Base-by-base conservation (phyloP, 495 filamentous ascomycete species). In the Cercophora newfieldiana region DNA sequence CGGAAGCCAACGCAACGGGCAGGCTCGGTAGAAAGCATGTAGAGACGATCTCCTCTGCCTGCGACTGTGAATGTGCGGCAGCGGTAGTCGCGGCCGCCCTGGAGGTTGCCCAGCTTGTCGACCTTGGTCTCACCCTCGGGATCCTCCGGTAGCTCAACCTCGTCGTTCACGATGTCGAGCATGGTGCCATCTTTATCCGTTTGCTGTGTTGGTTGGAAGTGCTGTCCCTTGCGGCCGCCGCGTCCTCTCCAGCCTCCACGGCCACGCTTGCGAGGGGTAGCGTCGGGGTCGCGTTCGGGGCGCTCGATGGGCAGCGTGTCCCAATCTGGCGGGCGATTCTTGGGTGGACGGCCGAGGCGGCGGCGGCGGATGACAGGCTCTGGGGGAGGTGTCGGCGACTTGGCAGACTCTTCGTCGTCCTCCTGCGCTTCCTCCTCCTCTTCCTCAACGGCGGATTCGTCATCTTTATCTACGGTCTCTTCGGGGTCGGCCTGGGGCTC, bases 21-120 rank as follows among this genome's bases (percentile, higher is more conserved):
- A 4, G 95, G 95, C 70, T 99, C 95, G 1, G 95, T 99, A 1
- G 93, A 97, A 71, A 99, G 81, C 95, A 99, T 99, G 86, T 99
- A 99, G 18, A 96, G 85, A 24, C 92, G 79, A 28, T 95, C 85
- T n/a, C 88, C 91, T 55, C 93, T 88, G 55, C 90, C 91, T 25
- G 87, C 82, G 58, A 99, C 90, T 29, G 88, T 96, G 74, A 99
- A 99, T 1, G 91, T 94, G 50, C 95, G 89, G 70, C 96, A 96
- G 57, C 96, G 88, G 72, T 98, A 99, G 68, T 97, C 91, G 68
- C 95, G 85, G 8, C 88, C 92, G 5, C 86, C 94, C 51, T 86
- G 83, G 1, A 99, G 84, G 59, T 90, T 85, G 21, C 95, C 95
- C 65, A 90, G 79, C 75, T 93, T 92, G 76, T 96, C 91, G 7